Conservation (phyloP, 768 basidiomycete species). For the Cyclocybe cylindracea region DNA sequence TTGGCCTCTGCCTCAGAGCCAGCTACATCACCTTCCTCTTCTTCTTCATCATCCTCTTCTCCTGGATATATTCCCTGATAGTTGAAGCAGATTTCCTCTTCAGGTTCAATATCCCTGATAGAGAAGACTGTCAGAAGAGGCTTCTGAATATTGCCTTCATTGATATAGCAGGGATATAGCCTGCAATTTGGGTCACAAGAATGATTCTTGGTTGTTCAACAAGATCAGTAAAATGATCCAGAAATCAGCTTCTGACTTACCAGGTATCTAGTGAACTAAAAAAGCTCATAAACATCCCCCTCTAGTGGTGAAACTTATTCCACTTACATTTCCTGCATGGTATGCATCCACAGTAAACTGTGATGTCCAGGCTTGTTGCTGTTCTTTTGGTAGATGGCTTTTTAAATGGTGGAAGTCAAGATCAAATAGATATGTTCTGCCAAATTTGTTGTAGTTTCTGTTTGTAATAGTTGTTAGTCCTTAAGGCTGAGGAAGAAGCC, state of each 20-base stretch:
- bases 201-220: conserved; percentile 63
- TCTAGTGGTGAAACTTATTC: not conserved
- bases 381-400: conserved; percentile 12
- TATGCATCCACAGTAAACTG: conserved; percentile 82
- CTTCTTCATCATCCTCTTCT: conserved; percentile 40
- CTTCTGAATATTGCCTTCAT: conserved; percentile 72
- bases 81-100: conserved; percentile 78
- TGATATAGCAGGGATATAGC: conserved; percentile 75
- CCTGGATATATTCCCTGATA: conserved; percentile 55
- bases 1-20: conserved; percentile 13
- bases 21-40: conserved; percentile 12
- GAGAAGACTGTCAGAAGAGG: conserved; percentile 73
- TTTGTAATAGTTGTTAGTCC: conserved; percentile 3
- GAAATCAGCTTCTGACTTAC: conserved; percentile 40
- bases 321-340: conserved; percentile 80
- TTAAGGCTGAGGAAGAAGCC: not conserved
- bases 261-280: conserved; percentile 87
- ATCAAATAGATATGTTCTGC: conserved; percentile 80
- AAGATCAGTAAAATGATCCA: not conserved
- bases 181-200: conserved; percentile 86
- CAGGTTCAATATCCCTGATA: conserved; percentile 55
- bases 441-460: conserved; percentile 75
- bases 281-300: not conserved
- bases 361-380: conserved; percentile 32
- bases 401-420: conserved; percentile 75